Percentiles rank a stretch among this genome's conserved stretches.
Conservation (phyloP, 202 grass and related monocot species). For the Musa balbisiana region DNA sequence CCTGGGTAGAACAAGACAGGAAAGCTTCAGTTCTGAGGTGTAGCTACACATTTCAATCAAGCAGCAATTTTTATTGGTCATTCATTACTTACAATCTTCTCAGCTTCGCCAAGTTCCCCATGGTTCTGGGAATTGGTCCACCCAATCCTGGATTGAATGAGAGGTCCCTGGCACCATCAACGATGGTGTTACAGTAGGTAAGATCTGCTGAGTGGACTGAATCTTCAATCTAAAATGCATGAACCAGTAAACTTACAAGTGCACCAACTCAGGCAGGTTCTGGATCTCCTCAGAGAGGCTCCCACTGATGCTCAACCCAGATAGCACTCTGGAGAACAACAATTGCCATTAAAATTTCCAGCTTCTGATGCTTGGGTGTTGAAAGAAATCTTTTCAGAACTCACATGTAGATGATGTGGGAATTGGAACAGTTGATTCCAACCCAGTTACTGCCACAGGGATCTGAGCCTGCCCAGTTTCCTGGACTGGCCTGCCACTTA, state of each 20-base stretch:
- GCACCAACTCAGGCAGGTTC: slow-evolving; percentile 1
- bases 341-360: background rate
- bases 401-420: background rate
- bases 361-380: background rate
- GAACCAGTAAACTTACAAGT: background rate
- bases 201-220: background rate
- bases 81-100: slow-evolving; percentile 7
- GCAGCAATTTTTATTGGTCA: background rate
- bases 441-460: slow-evolving; percentile 11
- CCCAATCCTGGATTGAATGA: slow-evolving; percentile 7
- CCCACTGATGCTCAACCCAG: background rate
- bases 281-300: slow-evolving; percentile 12
- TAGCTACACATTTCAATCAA: background rate
- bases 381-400: background rate
- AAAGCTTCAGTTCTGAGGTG: background rate
- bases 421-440: slow-evolving; percentile 3
- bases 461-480: background rate
- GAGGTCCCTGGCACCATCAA: background rate
- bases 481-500: background rate
- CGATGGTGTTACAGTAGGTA: background rate
- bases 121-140: slow-evolving; percentile 6
- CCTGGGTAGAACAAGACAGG: background rate
- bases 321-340: slow-evolving; percentile 1
- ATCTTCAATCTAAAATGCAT: background rate
- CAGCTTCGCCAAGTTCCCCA: slow-evolving; percentile 17